These are phyloP conservation scores for Vigna nakashimae DNA, from an alignment of 306 rosid species.

Conservation along the genomic window DNA sequence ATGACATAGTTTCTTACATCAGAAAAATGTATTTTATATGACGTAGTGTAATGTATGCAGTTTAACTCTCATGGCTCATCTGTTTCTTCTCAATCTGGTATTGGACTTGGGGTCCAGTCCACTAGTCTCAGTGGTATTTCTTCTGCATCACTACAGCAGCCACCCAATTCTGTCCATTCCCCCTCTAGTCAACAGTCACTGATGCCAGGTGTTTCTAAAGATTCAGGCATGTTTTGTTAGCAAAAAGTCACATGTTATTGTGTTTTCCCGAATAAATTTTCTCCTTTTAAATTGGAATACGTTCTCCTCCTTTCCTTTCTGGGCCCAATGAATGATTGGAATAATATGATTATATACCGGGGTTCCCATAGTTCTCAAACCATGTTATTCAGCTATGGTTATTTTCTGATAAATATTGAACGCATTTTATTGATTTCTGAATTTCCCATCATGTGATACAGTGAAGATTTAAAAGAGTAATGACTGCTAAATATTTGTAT, in stretches of 20 bases:
- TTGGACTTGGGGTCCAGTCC: constrained; percentile 82
- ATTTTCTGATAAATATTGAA: constrained; percentile 21
- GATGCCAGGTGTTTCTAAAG: constrained; percentile 67
- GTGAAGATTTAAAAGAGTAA: not conserved
- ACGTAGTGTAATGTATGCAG: constrained; percentile 60
- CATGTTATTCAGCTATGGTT: constrained; percentile 8
- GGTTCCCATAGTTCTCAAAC: not conserved
- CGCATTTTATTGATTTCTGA: not conserved
- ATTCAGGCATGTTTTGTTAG: constrained; percentile 58
- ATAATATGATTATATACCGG: constrained; percentile 19
- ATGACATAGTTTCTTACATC: not conserved
- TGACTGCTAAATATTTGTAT: not conserved
- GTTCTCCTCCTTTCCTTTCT: constrained; percentile 27
- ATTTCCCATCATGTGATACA: not conserved
- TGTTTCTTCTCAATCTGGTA: constrained; percentile 77
- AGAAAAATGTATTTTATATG: constrained; percentile 40
- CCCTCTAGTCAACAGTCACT: constrained; percentile 74
- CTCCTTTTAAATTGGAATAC: constrained; percentile 10
- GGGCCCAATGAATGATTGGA: constrained; percentile 20
- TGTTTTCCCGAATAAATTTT: constrained; percentile 27
- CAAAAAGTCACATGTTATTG: not conserved
- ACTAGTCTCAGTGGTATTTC: constrained; percentile 70
- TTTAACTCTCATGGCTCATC: constrained; percentile 76
- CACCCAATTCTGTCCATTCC: constrained; percentile 69
- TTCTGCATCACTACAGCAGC: constrained; percentile 74